Percentiles rank a stretch among this genome's conserved stretches.
Conservation (phyloP, 2,329 filamentous ascomycete genomes). For the Neofusicoccum ribis region DNA sequence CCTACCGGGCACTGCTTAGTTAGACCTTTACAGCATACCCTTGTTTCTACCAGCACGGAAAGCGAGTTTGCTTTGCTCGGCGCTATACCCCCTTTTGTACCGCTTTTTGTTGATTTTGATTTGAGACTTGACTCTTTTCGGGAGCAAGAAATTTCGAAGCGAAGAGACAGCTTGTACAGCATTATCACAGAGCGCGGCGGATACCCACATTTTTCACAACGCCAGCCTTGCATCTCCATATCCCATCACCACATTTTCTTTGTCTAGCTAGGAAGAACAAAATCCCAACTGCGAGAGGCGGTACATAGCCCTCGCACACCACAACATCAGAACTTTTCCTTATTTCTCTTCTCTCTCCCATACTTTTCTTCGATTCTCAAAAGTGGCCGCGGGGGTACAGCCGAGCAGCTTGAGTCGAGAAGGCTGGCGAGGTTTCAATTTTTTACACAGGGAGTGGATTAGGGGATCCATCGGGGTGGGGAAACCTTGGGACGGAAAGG, state of each 20-base stretch:
- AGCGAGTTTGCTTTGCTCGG: slow-evolving; percentile 18
- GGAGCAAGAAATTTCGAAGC: neutral
- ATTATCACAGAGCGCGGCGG: slow-evolving; percentile 2
- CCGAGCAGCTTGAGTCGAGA: neutral
- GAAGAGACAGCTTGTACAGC: slow-evolving; percentile 17
- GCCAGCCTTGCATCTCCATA: slow-evolving; percentile 6
- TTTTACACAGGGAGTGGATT: neutral
- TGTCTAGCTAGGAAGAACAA: slow-evolving; percentile 11
- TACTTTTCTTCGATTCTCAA: neutral
- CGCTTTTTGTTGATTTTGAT: slow-evolving; percentile 16
- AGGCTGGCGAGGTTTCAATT: neutral
- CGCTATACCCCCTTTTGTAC: slow-evolving; percentile 18
- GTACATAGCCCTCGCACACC: neutral
- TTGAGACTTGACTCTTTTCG: slow-evolving; percentile 3
- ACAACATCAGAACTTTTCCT: slow-evolving; percentile 7
- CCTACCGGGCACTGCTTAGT: slow-evolving; percentile 6
- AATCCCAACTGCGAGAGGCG: slow-evolving; percentile 3
- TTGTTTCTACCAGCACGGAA: slow-evolving; percentile 17
- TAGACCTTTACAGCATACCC: slow-evolving; percentile 15
- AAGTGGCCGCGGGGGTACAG: slow-evolving; percentile 10
- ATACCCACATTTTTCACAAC: slow-evolving; percentile 1
- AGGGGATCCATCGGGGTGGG: slow-evolving; percentile 2
- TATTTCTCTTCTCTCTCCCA: neutral
- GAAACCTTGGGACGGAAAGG: neutral
- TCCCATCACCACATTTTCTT: slow-evolving; percentile 5